Conservation (phyloP, 1,284 basidiomycete genomes). For the Phenoliferia sp. region DNA sequence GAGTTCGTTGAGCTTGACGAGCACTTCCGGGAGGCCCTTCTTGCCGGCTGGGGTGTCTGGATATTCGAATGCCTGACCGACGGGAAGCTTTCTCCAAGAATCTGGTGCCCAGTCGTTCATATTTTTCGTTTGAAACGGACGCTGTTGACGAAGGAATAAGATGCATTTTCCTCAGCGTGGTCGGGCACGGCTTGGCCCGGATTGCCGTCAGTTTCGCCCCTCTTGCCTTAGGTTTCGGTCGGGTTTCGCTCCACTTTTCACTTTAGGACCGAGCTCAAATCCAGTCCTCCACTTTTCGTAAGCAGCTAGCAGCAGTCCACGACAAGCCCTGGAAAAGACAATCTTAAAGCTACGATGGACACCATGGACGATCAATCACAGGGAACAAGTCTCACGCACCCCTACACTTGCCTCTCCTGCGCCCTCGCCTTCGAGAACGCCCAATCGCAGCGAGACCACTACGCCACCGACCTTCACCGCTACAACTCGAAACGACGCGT, state of each 20-base stretch:
- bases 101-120: conserved; percentile 49
- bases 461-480: conserved; percentile 86
- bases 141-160: too few relatives aligned
- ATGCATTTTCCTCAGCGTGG: too few relatives aligned
- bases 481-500: conserved; percentile 99
- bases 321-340: too few relatives aligned
- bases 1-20: conserved; percentile 65
- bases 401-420: conserved; percentile 88
- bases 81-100: conserved; percentile 60
- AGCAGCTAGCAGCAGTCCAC: too few relatives aligned
- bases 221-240: too few relatives aligned
- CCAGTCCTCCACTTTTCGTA: too few relatives aligned
- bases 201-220: too few relatives aligned
- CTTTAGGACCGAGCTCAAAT: too few relatives aligned
- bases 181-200: too few relatives aligned
- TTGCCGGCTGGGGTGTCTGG: conserved; percentile 30
- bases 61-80: conserved; percentile 54
- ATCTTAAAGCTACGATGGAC: too few relatives aligned
- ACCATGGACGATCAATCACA: background rate
- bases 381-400: conserved; percentile 23
- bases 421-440: conserved; percentile 80
- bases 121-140: too few relatives aligned
- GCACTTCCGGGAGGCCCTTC: conserved; percentile 49
- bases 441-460: conserved; percentile 84
- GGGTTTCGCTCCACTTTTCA: too few relatives aligned